A percentile compares a stretch with the other conserved stretches of the same genome.
These are phyloP conservation scores for Linanthus parryae DNA, from an alignment of 148 eudicot species.

Conservation along the genomic window DNA sequence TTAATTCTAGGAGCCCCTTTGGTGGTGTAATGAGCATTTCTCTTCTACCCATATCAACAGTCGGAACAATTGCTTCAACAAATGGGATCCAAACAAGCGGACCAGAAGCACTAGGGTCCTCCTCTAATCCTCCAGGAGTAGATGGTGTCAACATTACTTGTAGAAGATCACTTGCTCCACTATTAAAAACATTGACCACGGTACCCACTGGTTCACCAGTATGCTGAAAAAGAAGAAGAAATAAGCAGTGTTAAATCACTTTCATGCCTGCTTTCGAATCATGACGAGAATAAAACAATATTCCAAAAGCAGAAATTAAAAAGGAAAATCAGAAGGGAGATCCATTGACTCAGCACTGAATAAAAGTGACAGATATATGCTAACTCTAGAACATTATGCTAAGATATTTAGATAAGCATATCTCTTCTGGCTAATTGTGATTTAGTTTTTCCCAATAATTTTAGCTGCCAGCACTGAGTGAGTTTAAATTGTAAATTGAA, in stretches of 20 bases:
- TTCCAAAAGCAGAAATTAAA: too few relatives aligned
- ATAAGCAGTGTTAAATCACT: too few relatives aligned
- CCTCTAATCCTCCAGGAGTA: constrained; percentile 24
- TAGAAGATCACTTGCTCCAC: constrained; percentile 82
- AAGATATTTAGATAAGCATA: too few relatives aligned
- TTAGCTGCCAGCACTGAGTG: too few relatives aligned
- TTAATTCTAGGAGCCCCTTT: constrained; percentile 82
- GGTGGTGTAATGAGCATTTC: constrained; percentile 96
- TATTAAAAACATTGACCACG: constrained; percentile 66
- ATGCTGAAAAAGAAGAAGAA: constrained; percentile 41
- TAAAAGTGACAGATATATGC: too few relatives aligned
- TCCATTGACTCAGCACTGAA: too few relatives aligned
- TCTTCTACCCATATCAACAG: constrained; percentile 58
- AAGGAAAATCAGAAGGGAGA: too few relatives aligned
- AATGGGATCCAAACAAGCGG: constrained; percentile 88
- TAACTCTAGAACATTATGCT: too few relatives aligned
- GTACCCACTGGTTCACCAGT: constrained; percentile 82
- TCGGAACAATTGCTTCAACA: constrained; percentile 94
- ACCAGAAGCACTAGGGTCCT: constrained; percentile 34
- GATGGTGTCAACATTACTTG: constrained; percentile 62
- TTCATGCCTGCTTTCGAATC: too few relatives aligned
- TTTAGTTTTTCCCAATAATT: too few relatives aligned
- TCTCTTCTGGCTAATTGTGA: too few relatives aligned
- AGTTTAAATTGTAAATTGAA: too few relatives aligned
- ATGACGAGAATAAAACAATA: neutral